phyloP scores from a whole-genome alignment of 73 alveolate genomes.

The Uronychia binucleata region DNA sequence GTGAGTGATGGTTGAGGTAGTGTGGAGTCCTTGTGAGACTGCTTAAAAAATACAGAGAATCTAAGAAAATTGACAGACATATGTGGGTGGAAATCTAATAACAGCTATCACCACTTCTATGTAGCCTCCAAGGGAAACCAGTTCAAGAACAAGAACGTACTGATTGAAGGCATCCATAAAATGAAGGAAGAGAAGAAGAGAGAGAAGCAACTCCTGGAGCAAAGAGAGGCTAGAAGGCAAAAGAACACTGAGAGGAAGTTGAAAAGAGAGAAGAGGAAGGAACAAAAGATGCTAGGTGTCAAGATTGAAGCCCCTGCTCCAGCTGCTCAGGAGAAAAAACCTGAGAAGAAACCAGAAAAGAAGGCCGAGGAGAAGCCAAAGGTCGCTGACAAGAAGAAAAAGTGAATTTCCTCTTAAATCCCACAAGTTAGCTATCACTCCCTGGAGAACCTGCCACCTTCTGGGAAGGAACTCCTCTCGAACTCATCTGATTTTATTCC shows the following conservation, averaged over 20 bases:
- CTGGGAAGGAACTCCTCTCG: neutral
- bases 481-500: no score
- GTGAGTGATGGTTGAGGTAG: no score
- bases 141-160: slow-evolving; percentile 95
- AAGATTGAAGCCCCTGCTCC: no score
- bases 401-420: neutral
- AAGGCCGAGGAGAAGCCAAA: no score
- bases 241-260: slow-evolving; percentile 58
- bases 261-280: no score
- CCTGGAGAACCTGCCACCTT: neutral
- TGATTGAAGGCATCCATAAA: slow-evolving; percentile 96
- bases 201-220: slow-evolving; percentile 74
- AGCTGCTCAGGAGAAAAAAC: no score
- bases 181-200: slow-evolving; percentile 71
- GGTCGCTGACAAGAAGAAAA: neutral
- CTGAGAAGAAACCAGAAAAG: no score
- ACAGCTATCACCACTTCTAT: slow-evolving; percentile 96
- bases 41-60: no score
- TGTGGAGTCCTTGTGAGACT: no score
- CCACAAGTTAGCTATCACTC: neutral
- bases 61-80: slow-evolving; percentile 95
- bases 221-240: slow-evolving; percentile 70
- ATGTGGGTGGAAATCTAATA: no score
- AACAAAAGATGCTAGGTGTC: no score
- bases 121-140: slow-evolving; percentile 96